Base-by-base conservation (phyloP, 306 rosid genomes). In the Citrullus amarus region DNA sequence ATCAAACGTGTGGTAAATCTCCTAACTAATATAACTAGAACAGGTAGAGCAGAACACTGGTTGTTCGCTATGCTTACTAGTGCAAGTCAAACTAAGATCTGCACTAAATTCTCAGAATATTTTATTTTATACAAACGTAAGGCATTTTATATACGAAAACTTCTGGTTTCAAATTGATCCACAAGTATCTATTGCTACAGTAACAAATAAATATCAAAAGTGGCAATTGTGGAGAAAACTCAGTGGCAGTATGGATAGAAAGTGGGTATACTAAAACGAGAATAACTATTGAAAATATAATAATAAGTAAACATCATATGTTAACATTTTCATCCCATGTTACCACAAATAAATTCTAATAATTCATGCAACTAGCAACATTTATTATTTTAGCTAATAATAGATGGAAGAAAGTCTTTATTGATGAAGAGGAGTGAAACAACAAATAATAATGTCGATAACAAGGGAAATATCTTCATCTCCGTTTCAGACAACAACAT, bases 1-100 rank as follows among this genome's bases (percentile, higher is more conserved):
- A 34, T 73, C 78, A 73, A 51, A 28, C 57, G 28, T 51, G 48
- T 51, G 78, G 78, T 73, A 73, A 73, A 34, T 73, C 61, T 73
- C 28, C 41, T 9, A 73, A 73, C 61, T 50, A 32, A 30, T 25
- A 51, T 17, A 51, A 30, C 46, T 20, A 43, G 34, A 43, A 20
- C 75, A 69, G 75, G 2, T 1, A 20, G 53, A 22, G 36, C 18
- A 68, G 34, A 68, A 68, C 34, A 39, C 34, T 18, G 10, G 13
- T 9, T 43, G 18, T 43, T 43, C 11, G 9, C 36, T 2, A 68
- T 41, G 75, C 6, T 41, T 9, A 46, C 36, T 12, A 13, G 1
- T 71, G 41, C 75, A 20, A n/a, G 34, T 71, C 57, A 22, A 48
- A 25, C 20, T n/a, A 68, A 68, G 30, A 68, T 6, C 34, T 41